Percentiles rank a stretch among this genome's conserved stretches.
These are phyloP conservation scores for Carex kokanica DNA, from an alignment of 176 grass and related monocot genomes.

Conservation along the genomic window DNA sequence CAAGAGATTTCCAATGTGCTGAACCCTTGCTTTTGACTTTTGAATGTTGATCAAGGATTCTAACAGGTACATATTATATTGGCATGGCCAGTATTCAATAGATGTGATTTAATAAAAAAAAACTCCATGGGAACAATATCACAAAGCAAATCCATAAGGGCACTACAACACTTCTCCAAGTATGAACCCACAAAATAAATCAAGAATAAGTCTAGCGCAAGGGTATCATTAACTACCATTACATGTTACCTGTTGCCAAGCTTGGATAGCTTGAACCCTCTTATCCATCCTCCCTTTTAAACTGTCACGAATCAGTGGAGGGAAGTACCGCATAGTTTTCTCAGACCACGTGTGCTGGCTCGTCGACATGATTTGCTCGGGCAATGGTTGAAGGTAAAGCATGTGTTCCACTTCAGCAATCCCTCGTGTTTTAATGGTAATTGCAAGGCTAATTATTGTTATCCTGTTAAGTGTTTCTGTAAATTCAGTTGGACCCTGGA, in stretches of 20 bases:
- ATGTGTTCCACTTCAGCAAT: conserved; percentile 96
- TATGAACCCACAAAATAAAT: not conserved
- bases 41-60: not conserved
- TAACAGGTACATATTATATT: not conserved
- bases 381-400: conserved; percentile 87
- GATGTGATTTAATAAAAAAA: not conserved
- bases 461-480: conserved; percentile 98
- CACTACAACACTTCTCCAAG: not conserved
- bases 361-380: conserved; percentile 95
- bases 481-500: conserved; percentile 94
- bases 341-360: conserved; percentile 95
- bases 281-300: conserved; percentile 71
- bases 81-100: not conserved
- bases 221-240: not conserved
- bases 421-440: conserved; percentile 95
- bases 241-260: conserved; percentile 66
- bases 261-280: conserved; percentile 79
- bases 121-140: not conserved
- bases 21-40: too few relatives aligned
- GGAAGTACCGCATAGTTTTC: conserved; percentile 78
- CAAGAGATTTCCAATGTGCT: not conserved
- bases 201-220: not conserved
- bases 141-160: not conserved
- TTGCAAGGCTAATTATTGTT: conserved; percentile 99
- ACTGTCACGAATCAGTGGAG: conserved; percentile 78